These are phyloP conservation scores for Spinacia oleracea DNA, from an alignment of 179 eudicot species.

Conservation along the genomic window DNA sequence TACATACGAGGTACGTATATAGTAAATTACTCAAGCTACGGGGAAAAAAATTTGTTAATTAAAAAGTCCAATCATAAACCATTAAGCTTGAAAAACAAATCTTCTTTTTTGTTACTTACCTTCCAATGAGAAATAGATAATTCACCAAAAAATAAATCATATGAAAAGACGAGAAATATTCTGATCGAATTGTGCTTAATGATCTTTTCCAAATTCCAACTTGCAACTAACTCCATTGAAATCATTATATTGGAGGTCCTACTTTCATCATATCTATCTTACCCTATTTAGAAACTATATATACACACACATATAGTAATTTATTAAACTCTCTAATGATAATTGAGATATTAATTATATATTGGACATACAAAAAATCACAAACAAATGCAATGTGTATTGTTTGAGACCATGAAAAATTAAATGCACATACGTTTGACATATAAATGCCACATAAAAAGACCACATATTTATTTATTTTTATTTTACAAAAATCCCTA, in stretches of 20 bases:
- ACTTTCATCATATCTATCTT: neutral
- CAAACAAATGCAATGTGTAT: conserved; percentile 20
- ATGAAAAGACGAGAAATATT: neutral
- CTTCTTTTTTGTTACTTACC: neutral
- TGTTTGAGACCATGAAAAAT: conserved; percentile 20
- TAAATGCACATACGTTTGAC: conserved; percentile 26
- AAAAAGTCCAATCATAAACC: too few relatives aligned
- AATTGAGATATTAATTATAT: conserved; percentile 12
- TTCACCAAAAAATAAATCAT: too few relatives aligned
- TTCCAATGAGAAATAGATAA: neutral
- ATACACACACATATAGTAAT: neutral
- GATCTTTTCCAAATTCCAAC: neutral
- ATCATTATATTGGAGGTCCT: conserved; percentile 7
- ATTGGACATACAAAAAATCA: neutral
- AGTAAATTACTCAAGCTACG: too few relatives aligned
- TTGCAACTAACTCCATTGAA: neutral
- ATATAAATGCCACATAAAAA: conserved; percentile 25
- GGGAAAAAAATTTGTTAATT: too few relatives aligned
- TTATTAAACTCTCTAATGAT: conserved; percentile 3
- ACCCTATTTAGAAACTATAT: too few relatives aligned
- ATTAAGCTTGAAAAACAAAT: too few relatives aligned
- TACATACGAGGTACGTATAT: too few relatives aligned
- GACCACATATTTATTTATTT: neutral
- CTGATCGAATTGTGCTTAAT: neutral
- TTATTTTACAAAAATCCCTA: neutral